Evolutionary conservation across 2,329 filamentous ascomycete genomes (phyloP).

Genomic region (Penicillium sp.): DNA sequence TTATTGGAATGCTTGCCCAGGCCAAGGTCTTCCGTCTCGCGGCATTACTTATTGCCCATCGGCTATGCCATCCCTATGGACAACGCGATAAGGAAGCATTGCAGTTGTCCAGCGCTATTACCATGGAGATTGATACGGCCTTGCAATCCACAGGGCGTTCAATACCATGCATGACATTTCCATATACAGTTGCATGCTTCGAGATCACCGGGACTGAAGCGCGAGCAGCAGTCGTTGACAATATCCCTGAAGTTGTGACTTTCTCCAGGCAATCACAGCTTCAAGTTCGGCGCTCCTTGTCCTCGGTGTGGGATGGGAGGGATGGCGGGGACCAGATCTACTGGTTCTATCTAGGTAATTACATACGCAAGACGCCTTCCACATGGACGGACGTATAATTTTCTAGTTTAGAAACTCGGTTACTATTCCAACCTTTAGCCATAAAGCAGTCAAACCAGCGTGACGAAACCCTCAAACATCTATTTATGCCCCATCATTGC

Average conservation of each 20-base stretch:
- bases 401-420: not conserved
- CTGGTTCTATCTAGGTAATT: conserved; percentile 11
- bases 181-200: conserved; percentile 15
- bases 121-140: conserved; percentile 12
- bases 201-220: conserved; percentile 2
- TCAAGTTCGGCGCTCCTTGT: not conserved
- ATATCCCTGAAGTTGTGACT: conserved; percentile 1
- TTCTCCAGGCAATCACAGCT: conserved; percentile 15
- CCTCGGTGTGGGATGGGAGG: conserved; percentile 8
- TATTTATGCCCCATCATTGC: conserved; percentile 10
- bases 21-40: conserved; percentile 11
- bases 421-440: not conserved
- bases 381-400: not conserved
- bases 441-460: not conserved
- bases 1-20: conserved; percentile 11
- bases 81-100: conserved; percentile 3
- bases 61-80: conserved; percentile 11
- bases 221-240: not conserved
- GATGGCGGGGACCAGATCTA: conserved; percentile 5
- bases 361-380: not conserved
- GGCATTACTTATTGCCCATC: conserved; percentile 15
- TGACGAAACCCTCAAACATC: not conserved
- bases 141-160: conserved; percentile 7
- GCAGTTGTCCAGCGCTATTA: conserved; percentile 7
- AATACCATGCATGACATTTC: conserved; percentile 13